Conservation (phyloP, 2,329 filamentous ascomycete species). For the Mycosphaerella sp. region DNA sequence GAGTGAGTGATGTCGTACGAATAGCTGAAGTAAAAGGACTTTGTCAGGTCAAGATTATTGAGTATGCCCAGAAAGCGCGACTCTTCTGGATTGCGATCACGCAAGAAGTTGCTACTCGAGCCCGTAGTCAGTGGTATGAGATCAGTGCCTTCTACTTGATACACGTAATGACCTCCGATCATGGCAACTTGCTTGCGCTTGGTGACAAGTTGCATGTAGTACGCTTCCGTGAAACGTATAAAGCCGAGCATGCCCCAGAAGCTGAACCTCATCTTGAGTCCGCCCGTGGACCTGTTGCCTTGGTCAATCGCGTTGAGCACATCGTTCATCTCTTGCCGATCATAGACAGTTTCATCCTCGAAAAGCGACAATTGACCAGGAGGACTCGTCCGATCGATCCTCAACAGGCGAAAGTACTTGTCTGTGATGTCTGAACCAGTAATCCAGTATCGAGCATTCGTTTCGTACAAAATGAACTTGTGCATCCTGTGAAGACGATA, state of each 20-base stretch:
- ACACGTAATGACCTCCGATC: constrained; percentile 92
- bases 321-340: constrained; percentile 83
- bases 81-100: constrained; percentile 84
- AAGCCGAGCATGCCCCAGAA: constrained; percentile 94
- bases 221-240: constrained; percentile 89
- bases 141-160: constrained; percentile 91
- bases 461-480: constrained; percentile 97
- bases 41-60: constrained; percentile 81
- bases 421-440: constrained; percentile 90
- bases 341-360: constrained; percentile 94
- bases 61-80: constrained; percentile 81
- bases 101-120: constrained; percentile 58
- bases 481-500: constrained; percentile 58
- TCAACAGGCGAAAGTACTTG: constrained; percentile 80
- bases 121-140: constrained; percentile 77
- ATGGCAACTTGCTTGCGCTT: constrained; percentile 95
- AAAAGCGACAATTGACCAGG: constrained; percentile 72
- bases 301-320: constrained; percentile 92
- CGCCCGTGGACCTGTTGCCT: constrained; percentile 84
- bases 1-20: constrained; percentile 94
- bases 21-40: constrained; percentile 97
- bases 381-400: constrained; percentile 85
- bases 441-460: constrained; percentile 85
- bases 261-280: constrained; percentile 80
- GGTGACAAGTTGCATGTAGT: constrained; percentile 95